A percentile compares a stretch with the other conserved stretches of the same genome.
Conservation (phyloP, 2,329 filamentous ascomycete species). For the Fonsecaea monophora region DNA sequence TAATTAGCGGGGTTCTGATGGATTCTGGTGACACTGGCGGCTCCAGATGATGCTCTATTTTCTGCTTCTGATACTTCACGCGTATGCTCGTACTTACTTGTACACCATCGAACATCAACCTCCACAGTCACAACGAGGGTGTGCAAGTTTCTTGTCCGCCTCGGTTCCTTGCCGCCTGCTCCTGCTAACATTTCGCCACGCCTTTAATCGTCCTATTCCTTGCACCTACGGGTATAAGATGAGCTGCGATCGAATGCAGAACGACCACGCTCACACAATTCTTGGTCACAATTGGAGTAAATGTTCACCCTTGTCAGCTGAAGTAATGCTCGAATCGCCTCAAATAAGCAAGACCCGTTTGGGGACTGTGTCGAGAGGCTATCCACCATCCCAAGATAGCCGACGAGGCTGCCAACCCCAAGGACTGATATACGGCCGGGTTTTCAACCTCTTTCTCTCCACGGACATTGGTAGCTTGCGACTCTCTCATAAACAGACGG, state of each 20-base stretch:
- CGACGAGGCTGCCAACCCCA: slow-evolving; percentile 5
- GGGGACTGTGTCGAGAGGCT: neutral
- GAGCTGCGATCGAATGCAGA: neutral
- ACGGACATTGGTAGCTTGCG: neutral
- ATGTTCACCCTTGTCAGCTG: slow-evolving; percentile 19
- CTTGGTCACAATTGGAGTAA: neutral
- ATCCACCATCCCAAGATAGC: slow-evolving; percentile 4
- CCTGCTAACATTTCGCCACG: neutral
- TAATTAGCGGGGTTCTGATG: neutral
- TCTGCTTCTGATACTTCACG: neutral
- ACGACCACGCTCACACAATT: neutral
- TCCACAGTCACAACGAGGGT: neutral
- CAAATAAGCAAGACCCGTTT: slow-evolving; percentile 3
- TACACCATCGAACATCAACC: neutral
- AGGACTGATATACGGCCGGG: neutral
- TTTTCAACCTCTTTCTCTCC: neutral
- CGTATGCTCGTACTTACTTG: neutral
- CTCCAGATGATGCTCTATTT: neutral
- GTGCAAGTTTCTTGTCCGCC: neutral
- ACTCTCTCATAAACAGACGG: neutral
- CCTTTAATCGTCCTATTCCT: neutral
- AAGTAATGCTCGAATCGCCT: slow-evolving; percentile 18
- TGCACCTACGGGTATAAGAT: neutral
- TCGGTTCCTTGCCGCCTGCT: neutral
- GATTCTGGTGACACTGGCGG: neutral